These are phyloP conservation scores for Podaxis sp. DNA, from an alignment of 768 basidiomycete species.

Conservation along the genomic window DNA sequence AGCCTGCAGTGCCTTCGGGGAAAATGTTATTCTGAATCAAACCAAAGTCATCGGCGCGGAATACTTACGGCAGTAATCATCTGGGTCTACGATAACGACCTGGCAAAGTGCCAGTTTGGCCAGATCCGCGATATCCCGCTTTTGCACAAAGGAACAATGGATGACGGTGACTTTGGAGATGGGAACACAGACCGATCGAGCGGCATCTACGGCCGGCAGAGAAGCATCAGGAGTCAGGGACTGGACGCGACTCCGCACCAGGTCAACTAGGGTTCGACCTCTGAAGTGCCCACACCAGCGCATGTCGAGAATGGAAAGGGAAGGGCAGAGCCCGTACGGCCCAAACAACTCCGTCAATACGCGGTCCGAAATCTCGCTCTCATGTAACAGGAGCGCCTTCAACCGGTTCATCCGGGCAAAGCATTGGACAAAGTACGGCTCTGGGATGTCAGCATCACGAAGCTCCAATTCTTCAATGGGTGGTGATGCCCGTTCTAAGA, in stretches of 20 bases:
- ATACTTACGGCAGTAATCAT: conserved; percentile 56
- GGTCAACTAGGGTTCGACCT: conserved; percentile 46
- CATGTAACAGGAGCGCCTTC: conserved; percentile 52
- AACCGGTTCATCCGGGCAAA: conserved; percentile 22
- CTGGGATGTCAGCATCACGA: conserved; percentile 24
- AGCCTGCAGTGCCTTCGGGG: conserved; percentile 39
- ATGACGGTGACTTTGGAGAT: conserved; percentile 50
- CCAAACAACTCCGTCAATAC: conserved; percentile 38
- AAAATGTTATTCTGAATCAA: conserved; percentile 7
- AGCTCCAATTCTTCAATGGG: conserved; percentile 29
- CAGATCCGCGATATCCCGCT: conserved; percentile 50
- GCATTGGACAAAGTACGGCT: conserved; percentile 21
- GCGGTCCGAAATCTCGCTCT: conserved; percentile 53
- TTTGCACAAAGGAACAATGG: conserved; percentile 56
- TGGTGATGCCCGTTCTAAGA: conserved; percentile 23
- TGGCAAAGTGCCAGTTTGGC: conserved; percentile 46
- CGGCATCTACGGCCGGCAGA: too few species aligned
- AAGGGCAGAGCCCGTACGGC: conserved; percentile 41
- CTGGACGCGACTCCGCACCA: conserved; percentile 40
- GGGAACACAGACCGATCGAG: conserved; percentile 18
- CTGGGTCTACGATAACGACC: conserved; percentile 36
- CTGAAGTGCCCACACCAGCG: conserved; percentile 59
- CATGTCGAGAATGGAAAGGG: conserved; percentile 47
- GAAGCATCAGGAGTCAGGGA: not conserved
- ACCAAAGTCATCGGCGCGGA: not conserved